Percentiles rank a stretch among this genome's conserved stretches.
Conservation (phyloP, 2,329 filamentous ascomycete genomes). For the Colletotrichum costaricense region DNA sequence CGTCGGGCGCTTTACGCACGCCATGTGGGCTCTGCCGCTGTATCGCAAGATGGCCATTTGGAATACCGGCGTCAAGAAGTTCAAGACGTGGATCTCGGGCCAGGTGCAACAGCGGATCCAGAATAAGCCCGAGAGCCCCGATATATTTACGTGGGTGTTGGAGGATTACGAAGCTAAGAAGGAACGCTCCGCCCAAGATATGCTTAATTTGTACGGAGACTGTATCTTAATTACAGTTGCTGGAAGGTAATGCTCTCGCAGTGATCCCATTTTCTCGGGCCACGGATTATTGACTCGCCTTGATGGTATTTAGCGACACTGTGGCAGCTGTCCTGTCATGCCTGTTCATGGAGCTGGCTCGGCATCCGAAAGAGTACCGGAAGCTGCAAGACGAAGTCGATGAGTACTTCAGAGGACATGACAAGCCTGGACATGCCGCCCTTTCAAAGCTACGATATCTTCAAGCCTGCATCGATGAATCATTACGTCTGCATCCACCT, state of each 20-base stretch:
- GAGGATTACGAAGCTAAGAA: slow-evolving; percentile 38
- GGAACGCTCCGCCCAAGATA: slow-evolving; percentile 36
- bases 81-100: slow-evolving; percentile 35
- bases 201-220: slow-evolving; percentile 41
- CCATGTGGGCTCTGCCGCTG: slow-evolving; percentile 36
- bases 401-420: slow-evolving; percentile 28
- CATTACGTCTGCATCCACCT: slow-evolving; percentile 50
- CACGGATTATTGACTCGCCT: not conserved
- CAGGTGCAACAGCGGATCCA: slow-evolving; percentile 22
- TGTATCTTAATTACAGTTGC: slow-evolving; percentile 43
- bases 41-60: slow-evolving; percentile 34
- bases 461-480: slow-evolving; percentile 52
- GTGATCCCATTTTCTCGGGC: too few species aligned
- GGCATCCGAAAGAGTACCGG: not conserved
- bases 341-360: slow-evolving; percentile 33
- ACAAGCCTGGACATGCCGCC: slow-evolving; percentile 24
- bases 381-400: slow-evolving; percentile 31
- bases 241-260: slow-evolving; percentile 40
- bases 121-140: slow-evolving; percentile 36
- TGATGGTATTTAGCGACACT: slow-evolving; percentile 26
- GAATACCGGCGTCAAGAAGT: slow-evolving; percentile 36
- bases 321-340: slow-evolving; percentile 26
- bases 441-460: slow-evolving; percentile 41
- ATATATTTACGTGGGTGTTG: slow-evolving; percentile 47
- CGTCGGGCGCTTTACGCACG: slow-evolving; percentile 38